These are phyloP conservation scores for Leccinum arenicola DNA, from an alignment of 768 basidiomycete genomes.

Conservation along the genomic window DNA sequence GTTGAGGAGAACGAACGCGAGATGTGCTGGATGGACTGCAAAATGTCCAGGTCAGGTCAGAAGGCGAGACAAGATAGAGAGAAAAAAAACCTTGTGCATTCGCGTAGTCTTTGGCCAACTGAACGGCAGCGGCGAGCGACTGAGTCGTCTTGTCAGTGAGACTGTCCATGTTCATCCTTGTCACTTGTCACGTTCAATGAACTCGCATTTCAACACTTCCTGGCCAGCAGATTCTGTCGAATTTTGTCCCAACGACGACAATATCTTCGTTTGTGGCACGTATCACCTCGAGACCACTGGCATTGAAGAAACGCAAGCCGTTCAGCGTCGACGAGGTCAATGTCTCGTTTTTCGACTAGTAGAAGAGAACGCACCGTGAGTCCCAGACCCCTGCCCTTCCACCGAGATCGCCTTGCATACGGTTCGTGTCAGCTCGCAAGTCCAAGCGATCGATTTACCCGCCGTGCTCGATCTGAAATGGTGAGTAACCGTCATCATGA, in stretches of 20 bases:
- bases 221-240: slow-evolving; percentile 90
- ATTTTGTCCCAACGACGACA: slow-evolving; percentile 72
- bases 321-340: slow-evolving; percentile 59
- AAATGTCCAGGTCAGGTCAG: neutral
- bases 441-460: slow-evolving; percentile 69
- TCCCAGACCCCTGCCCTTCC: neutral
- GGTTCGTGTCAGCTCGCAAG: slow-evolving; percentile 41
- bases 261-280: slow-evolving; percentile 86
- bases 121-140: slow-evolving; percentile 66
- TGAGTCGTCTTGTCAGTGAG: slow-evolving; percentile 85
- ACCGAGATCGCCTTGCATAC: neutral
- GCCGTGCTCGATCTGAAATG: slow-evolving; percentile 96
- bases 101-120: slow-evolving; percentile 81
- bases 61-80: neutral
- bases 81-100: slow-evolving; percentile 63
- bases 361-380: slow-evolving; percentile 37
- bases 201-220: slow-evolving; percentile 52
- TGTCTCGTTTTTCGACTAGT: slow-evolving; percentile 65
- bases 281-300: slow-evolving; percentile 65
- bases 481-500: slow-evolving; percentile 39
- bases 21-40: slow-evolving; percentile 77
- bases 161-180: slow-evolving; percentile 51
- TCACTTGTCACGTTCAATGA: slow-evolving; percentile 9
- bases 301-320: neutral
- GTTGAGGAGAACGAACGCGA: slow-evolving; percentile 78